Evolutionary conservation across 306 rosid species (phyloP).

Genomic region (Luffa aegyptiaca): DNA sequence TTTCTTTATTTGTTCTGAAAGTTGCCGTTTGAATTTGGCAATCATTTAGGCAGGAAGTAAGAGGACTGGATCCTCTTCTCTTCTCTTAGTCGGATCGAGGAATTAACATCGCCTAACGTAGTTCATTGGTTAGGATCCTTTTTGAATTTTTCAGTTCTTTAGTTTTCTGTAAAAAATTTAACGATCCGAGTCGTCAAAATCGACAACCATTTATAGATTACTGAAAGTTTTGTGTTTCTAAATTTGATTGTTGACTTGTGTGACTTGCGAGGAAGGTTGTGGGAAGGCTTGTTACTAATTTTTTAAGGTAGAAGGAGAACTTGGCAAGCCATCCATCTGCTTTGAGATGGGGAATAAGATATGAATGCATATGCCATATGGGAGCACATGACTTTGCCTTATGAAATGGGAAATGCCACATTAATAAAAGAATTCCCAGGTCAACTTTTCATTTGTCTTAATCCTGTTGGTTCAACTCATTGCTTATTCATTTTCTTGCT

Average conservation of each 20-base stretch:
- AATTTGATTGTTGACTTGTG: not conserved
- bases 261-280: not conserved
- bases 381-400: conserved; percentile 6
- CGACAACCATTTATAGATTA: not conserved
- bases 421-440: not conserved
- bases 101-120: not conserved
- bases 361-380: conserved; percentile 3
- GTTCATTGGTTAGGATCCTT: not conserved
- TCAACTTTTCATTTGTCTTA: not conserved
- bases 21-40: not conserved
- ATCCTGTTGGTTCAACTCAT: not conserved
- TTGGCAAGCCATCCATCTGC: not conserved
- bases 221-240: not conserved
- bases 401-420: not conserved
- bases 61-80: conserved; percentile 3
- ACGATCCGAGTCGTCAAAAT: not conserved
- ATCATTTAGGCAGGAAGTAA: not conserved
- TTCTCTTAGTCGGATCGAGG: not conserved
- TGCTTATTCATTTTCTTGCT: not conserved
- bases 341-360: not conserved
- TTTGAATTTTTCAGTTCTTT: not conserved
- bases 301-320: not conserved
- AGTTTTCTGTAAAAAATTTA: not conserved
- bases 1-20: not conserved
- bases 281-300: not conserved